Evolutionary conservation across 805 yeast genomes (phyloP).

Genomic region (Metschnikowia sp.): DNA sequence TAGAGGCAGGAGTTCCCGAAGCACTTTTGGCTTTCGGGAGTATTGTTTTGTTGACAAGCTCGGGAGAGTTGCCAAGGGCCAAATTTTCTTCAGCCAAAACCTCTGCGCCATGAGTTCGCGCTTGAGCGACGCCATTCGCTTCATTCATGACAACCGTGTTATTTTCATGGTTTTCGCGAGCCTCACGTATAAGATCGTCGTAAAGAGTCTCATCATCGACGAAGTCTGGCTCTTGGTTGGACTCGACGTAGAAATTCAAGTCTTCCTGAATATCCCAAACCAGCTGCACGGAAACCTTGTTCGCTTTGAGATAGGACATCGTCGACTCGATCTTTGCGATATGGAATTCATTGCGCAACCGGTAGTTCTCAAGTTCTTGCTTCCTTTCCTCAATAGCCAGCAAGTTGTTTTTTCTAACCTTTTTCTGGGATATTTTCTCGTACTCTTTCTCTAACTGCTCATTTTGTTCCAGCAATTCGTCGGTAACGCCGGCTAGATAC

Average conservation of each 20-base stretch:
- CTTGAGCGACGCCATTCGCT: not conserved
- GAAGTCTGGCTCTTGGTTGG: conserved; percentile 38
- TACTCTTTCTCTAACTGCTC: conserved; percentile 38
- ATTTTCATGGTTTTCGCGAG: conserved; percentile 17
- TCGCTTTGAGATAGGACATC: conserved; percentile 26
- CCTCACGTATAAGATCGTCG: conserved; percentile 37
- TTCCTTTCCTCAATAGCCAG: conserved; percentile 37
- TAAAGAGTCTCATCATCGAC: conserved; percentile 38
- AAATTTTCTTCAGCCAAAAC: conserved; percentile 1
- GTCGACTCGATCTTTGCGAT: conserved; percentile 32
- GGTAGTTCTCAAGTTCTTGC: conserved; percentile 35
- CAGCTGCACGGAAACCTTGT: conserved; percentile 15
- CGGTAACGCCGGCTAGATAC: conserved; percentile 29
- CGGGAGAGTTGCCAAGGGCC: not conserved
- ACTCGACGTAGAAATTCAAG: conserved; percentile 34
- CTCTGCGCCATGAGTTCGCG: conserved; percentile 3
- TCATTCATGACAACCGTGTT: conserved; percentile 10
- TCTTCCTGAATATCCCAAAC: conserved; percentile 37
- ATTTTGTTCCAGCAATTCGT: conserved; percentile 33
- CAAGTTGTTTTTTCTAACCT: conserved; percentile 35
- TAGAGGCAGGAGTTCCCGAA: conserved; percentile 3
- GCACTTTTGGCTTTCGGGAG: conserved; percentile 1
- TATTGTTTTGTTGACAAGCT: not conserved
- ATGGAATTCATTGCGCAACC: conserved; percentile 34
- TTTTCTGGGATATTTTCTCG: conserved; percentile 38